Evolutionary conservation across 23 red algal species (phyloP), one percentile per base, ranked within the genome.

Genomic region (Gracilaria vermiculophylla): DNA sequence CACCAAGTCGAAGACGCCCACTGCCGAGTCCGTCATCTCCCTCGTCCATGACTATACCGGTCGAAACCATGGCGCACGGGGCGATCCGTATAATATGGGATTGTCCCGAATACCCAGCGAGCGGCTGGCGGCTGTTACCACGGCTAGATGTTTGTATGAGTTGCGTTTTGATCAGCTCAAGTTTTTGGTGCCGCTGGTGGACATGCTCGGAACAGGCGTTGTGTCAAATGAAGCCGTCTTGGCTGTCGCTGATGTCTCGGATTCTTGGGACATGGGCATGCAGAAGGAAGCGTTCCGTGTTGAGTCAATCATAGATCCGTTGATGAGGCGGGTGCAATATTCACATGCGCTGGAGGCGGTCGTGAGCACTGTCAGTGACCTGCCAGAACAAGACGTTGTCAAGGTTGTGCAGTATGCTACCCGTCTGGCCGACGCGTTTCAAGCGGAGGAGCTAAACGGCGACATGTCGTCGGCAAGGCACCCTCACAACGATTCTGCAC

Each of bases 331-430:
- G 17, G 10, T 60, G n/a, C 37, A 76, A 41, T 81, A 80, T 47
- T 69, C 47, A 5, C 37, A 91, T 60, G 87, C 64, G 15, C 52
- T 91, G 56, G 87, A 91, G 28, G 87, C 74, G 3, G 75, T 73
- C 23, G 27, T 91, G 8, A 69, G 47, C 9, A 28, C 0, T 2
- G 87, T 91, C 0, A 39, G 10, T 2, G 87, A 91, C 44, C 31
- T 91, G 33, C 62, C 87, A 15, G 74, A 91, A 73, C 75, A 44
- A 60, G 87, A 91, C 53, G 31, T 91, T 44, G 87, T 91, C n/a
- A 73, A 60, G 32, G 64, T 73, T 28, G 28, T 75, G 40, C 53
- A 62, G 35, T 44, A 69, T 47, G 76, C 44, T 23, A 58, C 53
- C 3, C 75, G 75, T 28, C 42, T 81, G 44, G 48, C 50, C 2